Conservation (phyloP, 2,329 filamentous ascomycete genomes). For the Epichloe coenophiala region DNA sequence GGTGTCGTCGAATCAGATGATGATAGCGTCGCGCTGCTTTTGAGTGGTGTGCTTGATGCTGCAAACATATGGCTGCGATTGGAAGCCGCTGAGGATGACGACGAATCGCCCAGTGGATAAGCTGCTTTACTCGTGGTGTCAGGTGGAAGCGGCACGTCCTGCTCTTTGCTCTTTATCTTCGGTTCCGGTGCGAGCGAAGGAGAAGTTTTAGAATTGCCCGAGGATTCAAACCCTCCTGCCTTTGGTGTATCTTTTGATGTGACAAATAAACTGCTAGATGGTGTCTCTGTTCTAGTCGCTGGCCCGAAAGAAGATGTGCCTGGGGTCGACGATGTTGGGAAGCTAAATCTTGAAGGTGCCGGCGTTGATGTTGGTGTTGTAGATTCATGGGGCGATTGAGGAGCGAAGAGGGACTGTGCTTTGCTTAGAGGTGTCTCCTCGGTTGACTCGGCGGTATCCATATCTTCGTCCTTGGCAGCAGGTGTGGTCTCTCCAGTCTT, state of each 20-base stretch:
- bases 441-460: conserved; percentile 27
- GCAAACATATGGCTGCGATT: conserved; percentile 18
- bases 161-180: conserved; percentile 24
- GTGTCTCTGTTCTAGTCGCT: conserved; percentile 15
- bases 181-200: conserved; percentile 8
- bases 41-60: conserved; percentile 14
- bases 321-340: conserved; percentile 21
- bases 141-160: conserved; percentile 35
- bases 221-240: conserved; percentile 11
- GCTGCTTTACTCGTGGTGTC: conserved; percentile 40
- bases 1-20: conserved; percentile 21
- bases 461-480: conserved; percentile 36
- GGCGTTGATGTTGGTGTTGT: conserved; percentile 40
- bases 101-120: conserved; percentile 36
- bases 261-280: conserved; percentile 17
- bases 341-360: conserved; percentile 32
- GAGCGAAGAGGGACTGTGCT: conserved; percentile 18
- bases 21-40: conserved; percentile 27
- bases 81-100: conserved; percentile 36
- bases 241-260: conserved; percentile 16
- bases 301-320: conserved; percentile 22
- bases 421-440: conserved; percentile 25
- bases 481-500: conserved; percentile 22
- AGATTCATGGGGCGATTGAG: conserved; percentile 18
- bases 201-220: conserved; percentile 10